Conservation (phyloP, 1,139 yeast genomes). For the Debaryomyces sp. region DNA sequence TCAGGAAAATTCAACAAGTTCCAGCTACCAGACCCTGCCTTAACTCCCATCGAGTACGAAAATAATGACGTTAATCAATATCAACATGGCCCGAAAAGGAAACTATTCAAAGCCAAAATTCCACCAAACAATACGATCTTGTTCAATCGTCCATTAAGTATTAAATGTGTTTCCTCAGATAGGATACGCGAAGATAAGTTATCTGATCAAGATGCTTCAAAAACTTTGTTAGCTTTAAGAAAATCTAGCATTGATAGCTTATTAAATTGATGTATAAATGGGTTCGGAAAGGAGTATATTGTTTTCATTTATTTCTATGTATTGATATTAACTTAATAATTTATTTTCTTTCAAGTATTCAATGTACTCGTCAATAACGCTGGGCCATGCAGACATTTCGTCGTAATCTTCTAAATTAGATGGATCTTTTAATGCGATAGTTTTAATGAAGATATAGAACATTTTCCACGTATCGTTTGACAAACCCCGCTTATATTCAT, state of each 20-base stretch:
- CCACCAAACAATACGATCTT: constrained; percentile 24
- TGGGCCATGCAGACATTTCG: constrained; percentile 91
- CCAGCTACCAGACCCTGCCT: constrained; percentile 46
- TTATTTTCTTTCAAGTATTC: constrained; percentile 52
- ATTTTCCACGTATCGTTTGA: constrained; percentile 84
- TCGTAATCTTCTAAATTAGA: constrained; percentile 56
- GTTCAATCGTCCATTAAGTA: constrained; percentile 12
- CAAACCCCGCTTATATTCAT: constrained; percentile 46
- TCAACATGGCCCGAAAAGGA: constrained; percentile 19
- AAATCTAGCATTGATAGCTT: constrained; percentile 47
- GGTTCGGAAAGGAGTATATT: constrained; percentile 13
- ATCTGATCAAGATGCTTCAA: constrained; percentile 42
- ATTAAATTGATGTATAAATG: constrained; percentile 30
- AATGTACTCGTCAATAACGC: constrained; percentile 80
- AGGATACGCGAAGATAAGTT: constrained; percentile 13
- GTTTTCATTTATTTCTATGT: constrained; percentile 6
- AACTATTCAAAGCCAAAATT: constrained; percentile 26
- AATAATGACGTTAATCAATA: constrained; percentile 18
- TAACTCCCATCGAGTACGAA: constrained; percentile 13
- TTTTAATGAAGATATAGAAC: constrained; percentile 68
- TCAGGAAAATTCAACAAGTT: constrained; percentile 19
- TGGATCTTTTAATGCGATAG: constrained; percentile 53
- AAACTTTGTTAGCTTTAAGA: constrained; percentile 45
- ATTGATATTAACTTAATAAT: constrained; percentile 17
- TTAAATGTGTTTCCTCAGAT: constrained; percentile 3